Base-by-base conservation (phyloP, 164 flowering plant genomes). In the Piper longum region DNA sequence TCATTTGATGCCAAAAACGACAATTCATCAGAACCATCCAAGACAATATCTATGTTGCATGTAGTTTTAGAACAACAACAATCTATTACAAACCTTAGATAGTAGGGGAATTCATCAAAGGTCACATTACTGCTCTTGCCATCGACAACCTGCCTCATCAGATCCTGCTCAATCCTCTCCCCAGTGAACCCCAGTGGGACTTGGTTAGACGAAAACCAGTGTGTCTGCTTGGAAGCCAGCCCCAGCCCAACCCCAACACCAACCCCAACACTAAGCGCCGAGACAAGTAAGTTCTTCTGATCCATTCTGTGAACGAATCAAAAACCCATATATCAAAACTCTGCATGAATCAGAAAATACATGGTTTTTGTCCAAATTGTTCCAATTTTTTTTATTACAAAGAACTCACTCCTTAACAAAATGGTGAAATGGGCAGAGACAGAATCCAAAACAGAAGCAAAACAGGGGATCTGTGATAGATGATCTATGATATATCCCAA, bases 241-340 rank as follows among this genome's bases (percentile, higher is more conserved):
- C 96, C 91, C 3, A 88, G 70, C 41, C 96, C 98, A 2, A 89
- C 85, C 7, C 98, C 98, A 0, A 92, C 87, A 26, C 99, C 96
- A 5, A 86, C 74, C 3, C 96, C 98, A 0, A 90, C 86, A 5
- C 95, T 70, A 76, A 93, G 71, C 48, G 98, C 98, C 42, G 98
- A 92, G 75, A 87, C 68, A 70, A 86, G 19, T 61, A 86, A 36
- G 54, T 82, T 76, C 67, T 87, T 92, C 65, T 79, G 78, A 36
- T 91, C 96, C 98, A 92, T 92, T 48, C 52, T 55, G 41, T 39
- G 26, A 19, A 51, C 8, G 14, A 18, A 62, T 45, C 54, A 18
- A 16, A 51, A 41, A 52, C 16, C 57, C 14, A 26, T 56, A 43
- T 13, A n/a, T 52, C 13, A 39, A 56, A 61, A 64, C 56, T 64